Percentiles rank a stretch among this genome's conserved stretches.
Conservation (phyloP, 345 rosid species). For the Eutrema heterophyllum region DNA sequence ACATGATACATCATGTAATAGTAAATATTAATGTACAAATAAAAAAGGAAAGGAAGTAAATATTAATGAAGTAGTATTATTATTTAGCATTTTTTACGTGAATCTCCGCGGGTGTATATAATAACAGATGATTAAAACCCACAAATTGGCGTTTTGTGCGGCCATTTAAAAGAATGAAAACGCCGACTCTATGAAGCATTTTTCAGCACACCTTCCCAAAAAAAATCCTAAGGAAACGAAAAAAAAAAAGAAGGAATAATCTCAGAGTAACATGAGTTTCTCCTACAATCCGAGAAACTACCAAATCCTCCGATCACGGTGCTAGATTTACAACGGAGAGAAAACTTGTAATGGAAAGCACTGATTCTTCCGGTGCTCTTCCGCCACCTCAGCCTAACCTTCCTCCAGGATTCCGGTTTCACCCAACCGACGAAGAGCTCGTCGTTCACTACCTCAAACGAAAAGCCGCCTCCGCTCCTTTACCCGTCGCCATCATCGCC, state of each 20-base stretch:
- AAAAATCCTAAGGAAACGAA: not conserved
- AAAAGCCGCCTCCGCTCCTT: slow-evolving; percentile 72
- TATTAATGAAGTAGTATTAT: not conserved
- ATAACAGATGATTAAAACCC: slow-evolving; percentile 30
- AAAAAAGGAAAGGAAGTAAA: too few relatives aligned
- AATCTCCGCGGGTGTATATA: slow-evolving; percentile 15
- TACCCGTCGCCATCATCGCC: slow-evolving; percentile 84
- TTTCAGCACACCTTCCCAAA: not conserved
- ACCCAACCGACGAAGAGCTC: slow-evolving; percentile 96
- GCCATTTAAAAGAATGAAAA: slow-evolving; percentile 32
- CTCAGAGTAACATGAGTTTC: slow-evolving; percentile 14
- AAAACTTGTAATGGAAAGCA: slow-evolving; percentile 55
- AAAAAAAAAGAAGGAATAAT: not conserved
- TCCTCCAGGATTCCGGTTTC: slow-evolving; percentile 98
- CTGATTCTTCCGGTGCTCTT: slow-evolving; percentile 65
- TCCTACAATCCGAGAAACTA: not conserved
- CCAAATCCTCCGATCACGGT: slow-evolving; percentile 24
- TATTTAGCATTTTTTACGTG: not conserved
- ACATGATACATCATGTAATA: not conserved
- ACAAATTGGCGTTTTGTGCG: slow-evolving; percentile 24
- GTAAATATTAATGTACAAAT: not conserved
- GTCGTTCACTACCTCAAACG: slow-evolving; percentile 93
- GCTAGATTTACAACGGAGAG: not conserved
- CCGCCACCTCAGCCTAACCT: slow-evolving; percentile 55
- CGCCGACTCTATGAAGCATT: slow-evolving; percentile 31